phyloP scores from a whole-genome alignment of 371 early-diverging fungal genomes.

The Quaeritorhiza haematococci region DNA sequence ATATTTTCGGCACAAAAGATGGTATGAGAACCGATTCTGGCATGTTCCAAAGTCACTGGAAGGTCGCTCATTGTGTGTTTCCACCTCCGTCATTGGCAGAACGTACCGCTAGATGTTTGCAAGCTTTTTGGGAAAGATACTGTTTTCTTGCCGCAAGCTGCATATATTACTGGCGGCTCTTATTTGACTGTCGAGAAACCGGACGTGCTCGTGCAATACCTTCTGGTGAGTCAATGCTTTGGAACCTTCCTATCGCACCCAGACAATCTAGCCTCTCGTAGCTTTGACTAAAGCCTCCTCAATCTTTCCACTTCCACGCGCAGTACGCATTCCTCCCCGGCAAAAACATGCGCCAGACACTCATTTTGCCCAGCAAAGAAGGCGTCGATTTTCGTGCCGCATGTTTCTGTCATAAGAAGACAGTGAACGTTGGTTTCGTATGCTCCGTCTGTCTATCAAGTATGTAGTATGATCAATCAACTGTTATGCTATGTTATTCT shows the following conservation, averaged over 20 bases:
- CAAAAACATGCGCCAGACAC: constrained; percentile 59
- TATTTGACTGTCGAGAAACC: constrained; percentile 64
- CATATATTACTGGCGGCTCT: constrained; percentile 83
- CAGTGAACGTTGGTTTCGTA: constrained; percentile 88
- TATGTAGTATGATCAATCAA: constrained; percentile 29
- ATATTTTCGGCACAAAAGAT: constrained; percentile 92
- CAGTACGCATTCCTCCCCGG: constrained; percentile 83
- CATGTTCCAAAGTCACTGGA: not conserved
- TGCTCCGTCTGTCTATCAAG: constrained; percentile 96
- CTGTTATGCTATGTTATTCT: not conserved
- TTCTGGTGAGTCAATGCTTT: constrained; percentile 59
- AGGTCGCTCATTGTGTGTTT: not conserved
- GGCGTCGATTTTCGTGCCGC: constrained; percentile 91
- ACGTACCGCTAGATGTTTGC: constrained; percentile 84
- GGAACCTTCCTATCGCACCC: not conserved
- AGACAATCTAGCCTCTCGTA: not conserved
- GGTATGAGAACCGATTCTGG: not conserved
- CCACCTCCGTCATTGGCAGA: constrained; percentile 31
- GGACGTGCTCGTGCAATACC: constrained; percentile 65
- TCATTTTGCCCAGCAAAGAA: constrained; percentile 70
- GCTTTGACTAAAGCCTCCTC: not conserved
- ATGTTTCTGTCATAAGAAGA: constrained; percentile 92
- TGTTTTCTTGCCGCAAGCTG: constrained; percentile 88
- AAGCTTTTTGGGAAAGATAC: constrained; percentile 71
- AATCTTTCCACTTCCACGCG: not conserved